Percentiles rank a stretch among this genome's conserved stretches.
These are phyloP conservation scores for Trametes meyenii DNA, from an alignment of 768 basidiomycete species.

Conservation along the genomic window DNA sequence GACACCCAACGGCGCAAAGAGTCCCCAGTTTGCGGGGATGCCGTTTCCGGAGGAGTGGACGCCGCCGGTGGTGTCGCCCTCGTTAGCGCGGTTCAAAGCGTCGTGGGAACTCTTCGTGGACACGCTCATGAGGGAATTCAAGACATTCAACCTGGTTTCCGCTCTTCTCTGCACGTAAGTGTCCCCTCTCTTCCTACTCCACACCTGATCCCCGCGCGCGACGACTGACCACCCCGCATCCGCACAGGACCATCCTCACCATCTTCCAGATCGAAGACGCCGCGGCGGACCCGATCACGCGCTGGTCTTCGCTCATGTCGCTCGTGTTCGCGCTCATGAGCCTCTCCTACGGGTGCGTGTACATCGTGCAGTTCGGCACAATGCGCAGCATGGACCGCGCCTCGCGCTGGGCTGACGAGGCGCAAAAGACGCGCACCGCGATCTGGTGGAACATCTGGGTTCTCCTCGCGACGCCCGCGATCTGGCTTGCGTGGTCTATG, in stretches of 20 bases:
- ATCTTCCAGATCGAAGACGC: slow-evolving; percentile 61
- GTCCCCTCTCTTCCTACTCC: not conserved
- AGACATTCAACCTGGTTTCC: slow-evolving; percentile 74
- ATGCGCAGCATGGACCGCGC: slow-evolving; percentile 77
- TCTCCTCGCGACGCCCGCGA: slow-evolving; percentile 62
- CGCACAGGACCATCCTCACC: slow-evolving; percentile 59
- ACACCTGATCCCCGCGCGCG: not conserved
- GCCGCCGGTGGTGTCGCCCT: slow-evolving; percentile 57
- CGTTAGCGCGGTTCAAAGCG: slow-evolving; percentile 61
- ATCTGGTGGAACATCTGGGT: slow-evolving; percentile 73
- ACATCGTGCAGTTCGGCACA: slow-evolving; percentile 68
- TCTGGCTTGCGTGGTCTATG: slow-evolving; percentile 80
- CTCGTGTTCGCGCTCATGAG: slow-evolving; percentile 71
- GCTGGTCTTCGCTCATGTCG: slow-evolving; percentile 65
- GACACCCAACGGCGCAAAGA: slow-evolving; percentile 10
- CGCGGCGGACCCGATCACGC: slow-evolving; percentile 59
- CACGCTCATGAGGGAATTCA: slow-evolving; percentile 73
- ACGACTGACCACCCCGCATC: not conserved
- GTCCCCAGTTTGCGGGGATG: slow-evolving; percentile 12
- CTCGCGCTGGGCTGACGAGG: slow-evolving; percentile 76
- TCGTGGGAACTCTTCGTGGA: slow-evolving; percentile 77
- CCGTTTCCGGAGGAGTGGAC: slow-evolving; percentile 43
- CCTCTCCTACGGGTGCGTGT: slow-evolving; percentile 72
- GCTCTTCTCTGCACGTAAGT: slow-evolving; percentile 58
- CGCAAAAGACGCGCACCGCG: slow-evolving; percentile 49